Evolutionary conservation across 306 rosid species (phyloP), one percentile per base, ranked within the genome.

Genomic region (Ormosia semicastrata): DNA sequence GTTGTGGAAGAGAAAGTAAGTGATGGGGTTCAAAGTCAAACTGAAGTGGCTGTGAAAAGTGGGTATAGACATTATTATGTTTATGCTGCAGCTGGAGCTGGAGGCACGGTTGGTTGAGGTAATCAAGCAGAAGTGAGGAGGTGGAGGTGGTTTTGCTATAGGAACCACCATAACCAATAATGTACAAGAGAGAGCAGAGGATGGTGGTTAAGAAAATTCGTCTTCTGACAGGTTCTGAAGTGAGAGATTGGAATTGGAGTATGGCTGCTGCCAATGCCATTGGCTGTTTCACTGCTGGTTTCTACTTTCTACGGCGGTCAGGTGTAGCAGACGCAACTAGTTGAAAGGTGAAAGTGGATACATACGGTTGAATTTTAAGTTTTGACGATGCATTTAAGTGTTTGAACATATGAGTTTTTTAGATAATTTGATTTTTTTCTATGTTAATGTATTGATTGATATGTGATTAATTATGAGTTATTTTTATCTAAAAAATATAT

Each of bases 181-280:
- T 14, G 85, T 73, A 88, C 41, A 70, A 67, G 72, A 83, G 46
- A 8, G 66, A 49, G 39, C 53, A 43, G 46, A 78, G 66, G 44
- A 78, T 3, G 37, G 41, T 2, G 82, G 57, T 11, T 8, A 80
- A 39, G 4, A 40, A 18, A 3, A 52, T 57, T 0, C 83, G 77
- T 11, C 12, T 41, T 0, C 10, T 40, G 36, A 32, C 0, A 3
- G 41, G 17, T 18, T 64, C 33, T 3, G 69, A 33, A 11, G 47
- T n/a, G 6, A 67, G 10, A 7, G 30, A 8, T 32, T 83, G 50
- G 3, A 80, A 8, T 32, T 83, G 50, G 3, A 80, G 12, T 5
- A 34, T 46, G 52, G 52, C 2, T 46, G 15, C 15, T 47, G 37
- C 52, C 15, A 12, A 3, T 47, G 53, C 53, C 53, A 47, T 47